Conservation (phyloP, 129 eudicot species). For the Flaveria robusta region DNA sequence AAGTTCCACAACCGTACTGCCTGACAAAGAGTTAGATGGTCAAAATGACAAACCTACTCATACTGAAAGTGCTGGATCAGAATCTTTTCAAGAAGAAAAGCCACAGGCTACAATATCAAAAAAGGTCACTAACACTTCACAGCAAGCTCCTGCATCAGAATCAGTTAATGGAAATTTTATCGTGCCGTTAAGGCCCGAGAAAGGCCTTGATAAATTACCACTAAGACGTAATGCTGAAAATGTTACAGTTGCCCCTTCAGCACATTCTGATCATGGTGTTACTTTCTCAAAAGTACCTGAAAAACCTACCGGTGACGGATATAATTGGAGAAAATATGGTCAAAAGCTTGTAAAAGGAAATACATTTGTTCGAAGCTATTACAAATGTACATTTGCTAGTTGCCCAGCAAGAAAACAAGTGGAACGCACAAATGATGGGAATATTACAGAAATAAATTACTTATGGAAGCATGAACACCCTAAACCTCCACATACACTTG, state of each 20-base stretch:
- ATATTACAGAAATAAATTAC: slow-evolving; percentile 64
- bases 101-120: slow-evolving; percentile 2
- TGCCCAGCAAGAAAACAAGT: slow-evolving; percentile 87
- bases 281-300: slow-evolving; percentile 55
- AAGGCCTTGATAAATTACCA: slow-evolving; percentile 61
- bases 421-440: slow-evolving; percentile 80
- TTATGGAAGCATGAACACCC: slow-evolving; percentile 81
- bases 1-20: slow-evolving; percentile 37
- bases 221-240: slow-evolving; percentile 61
- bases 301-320: slow-evolving; percentile 77
- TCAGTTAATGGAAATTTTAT: slow-evolving; percentile 32
- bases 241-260: slow-evolving; percentile 31
- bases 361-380: slow-evolving; percentile 77
- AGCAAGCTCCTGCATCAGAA: slow-evolving; percentile 36
- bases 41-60: slow-evolving; percentile 29
- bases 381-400: slow-evolving; percentile 69
- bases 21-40: slow-evolving; percentile 35
- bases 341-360: slow-evolving; percentile 83
- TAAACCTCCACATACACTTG: slow-evolving; percentile 55
- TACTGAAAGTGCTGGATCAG: slow-evolving; percentile 22
- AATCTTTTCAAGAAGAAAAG: slow-evolving; percentile 33
- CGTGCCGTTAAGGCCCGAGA: slow-evolving; percentile 45
- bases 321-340: slow-evolving; percentile 92
- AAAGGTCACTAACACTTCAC: slow-evolving; percentile 28
- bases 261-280: slow-evolving; percentile 54